Percentiles rank a stretch among this genome's conserved stretches.
Evolutionary conservation across 1,284 basidiomycete genomes (phyloP).

Genomic region (Exobasidium rhododendri): DNA sequence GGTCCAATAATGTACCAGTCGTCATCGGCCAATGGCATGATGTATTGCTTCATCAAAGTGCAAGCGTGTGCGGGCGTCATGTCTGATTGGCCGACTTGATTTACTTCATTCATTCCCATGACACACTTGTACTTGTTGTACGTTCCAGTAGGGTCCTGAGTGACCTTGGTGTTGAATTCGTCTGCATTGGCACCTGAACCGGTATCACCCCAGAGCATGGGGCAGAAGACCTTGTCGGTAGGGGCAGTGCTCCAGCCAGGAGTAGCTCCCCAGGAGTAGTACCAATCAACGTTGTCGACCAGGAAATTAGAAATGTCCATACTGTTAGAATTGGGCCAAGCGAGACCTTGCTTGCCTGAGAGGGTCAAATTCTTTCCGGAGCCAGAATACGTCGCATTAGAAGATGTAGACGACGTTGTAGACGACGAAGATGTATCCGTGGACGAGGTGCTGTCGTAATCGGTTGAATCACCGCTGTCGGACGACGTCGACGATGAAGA

Average conservation of each 20-base stretch:
- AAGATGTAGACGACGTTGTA: conserved; percentile 20
- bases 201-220: conserved; percentile 45
- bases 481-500: conserved; percentile 22
- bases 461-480: not conserved
- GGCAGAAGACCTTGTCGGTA: conserved; percentile 35
- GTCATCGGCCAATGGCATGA: conserved; percentile 34
- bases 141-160: conserved; percentile 28
- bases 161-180: conserved; percentile 33
- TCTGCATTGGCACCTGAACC: conserved; percentile 21
- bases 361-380: conserved; percentile 11
- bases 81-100: conserved; percentile 41
- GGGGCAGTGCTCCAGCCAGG: conserved; percentile 35
- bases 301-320: conserved; percentile 38
- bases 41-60: conserved; percentile 36
- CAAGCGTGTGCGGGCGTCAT: conserved; percentile 32
- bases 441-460: not conserved
- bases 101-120: conserved; percentile 48
- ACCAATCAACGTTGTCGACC: conserved; percentile 35
- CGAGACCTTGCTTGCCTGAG: conserved; percentile 37
- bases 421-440: conserved; percentile 15
- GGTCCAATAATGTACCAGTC: conserved; percentile 45
- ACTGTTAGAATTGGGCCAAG: conserved; percentile 38
- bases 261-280: conserved; percentile 38
- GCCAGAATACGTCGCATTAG: conserved; percentile 13
- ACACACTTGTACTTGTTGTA: conserved; percentile 40